Percentiles rank a stretch among this genome's conserved stretches.
These are phyloP conservation scores for Carex parvula DNA, from an alignment of 176 grass and related monocot species.

Conservation along the genomic window DNA sequence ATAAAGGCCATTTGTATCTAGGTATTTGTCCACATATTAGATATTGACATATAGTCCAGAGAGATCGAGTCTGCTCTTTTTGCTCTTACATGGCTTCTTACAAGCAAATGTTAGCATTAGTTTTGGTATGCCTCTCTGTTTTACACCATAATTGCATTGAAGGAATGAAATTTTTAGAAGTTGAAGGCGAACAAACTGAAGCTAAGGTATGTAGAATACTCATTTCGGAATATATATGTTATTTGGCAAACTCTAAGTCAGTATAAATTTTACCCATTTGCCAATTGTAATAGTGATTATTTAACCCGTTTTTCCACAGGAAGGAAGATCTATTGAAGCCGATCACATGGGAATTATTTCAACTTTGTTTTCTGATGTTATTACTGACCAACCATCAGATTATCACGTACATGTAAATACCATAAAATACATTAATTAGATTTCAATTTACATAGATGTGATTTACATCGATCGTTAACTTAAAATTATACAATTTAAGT, in stretches of 20 bases:
- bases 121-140: neutral
- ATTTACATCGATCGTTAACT: neutral
- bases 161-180: neutral
- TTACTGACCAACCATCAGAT: neutral
- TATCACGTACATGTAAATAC: constrained; percentile 4
- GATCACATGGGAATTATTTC: neutral
- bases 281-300: neutral
- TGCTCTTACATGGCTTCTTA: neutral
- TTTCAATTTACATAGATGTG: neutral
- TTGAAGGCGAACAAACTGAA: neutral
- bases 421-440: neutral
- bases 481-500: neutral
- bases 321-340: neutral
- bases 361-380: neutral
- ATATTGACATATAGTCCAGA: neutral
- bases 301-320: neutral
- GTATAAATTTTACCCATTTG: neutral
- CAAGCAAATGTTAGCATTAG: neutral
- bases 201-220: neutral
- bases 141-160: neutral
- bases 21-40: too few species aligned
- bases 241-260: neutral
- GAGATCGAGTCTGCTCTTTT: neutral
- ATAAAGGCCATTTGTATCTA: too few species aligned
- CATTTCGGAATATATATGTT: neutral